These are phyloP conservation scores for Rhizophlyctis rosea DNA, from an alignment of 192 early-diverging fungal genomes.

Conservation along the genomic window DNA sequence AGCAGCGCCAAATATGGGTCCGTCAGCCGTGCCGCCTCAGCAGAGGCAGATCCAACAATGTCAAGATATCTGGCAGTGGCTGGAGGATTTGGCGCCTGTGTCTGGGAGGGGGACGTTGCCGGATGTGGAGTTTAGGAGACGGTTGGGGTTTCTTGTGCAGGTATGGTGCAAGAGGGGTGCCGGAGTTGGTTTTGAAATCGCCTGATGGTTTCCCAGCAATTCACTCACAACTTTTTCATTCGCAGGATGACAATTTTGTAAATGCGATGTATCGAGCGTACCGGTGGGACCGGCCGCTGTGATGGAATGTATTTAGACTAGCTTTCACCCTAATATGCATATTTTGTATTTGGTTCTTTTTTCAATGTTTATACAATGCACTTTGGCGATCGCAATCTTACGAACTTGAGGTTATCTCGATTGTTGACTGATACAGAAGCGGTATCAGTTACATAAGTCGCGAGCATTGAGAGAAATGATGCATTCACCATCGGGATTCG, in stretches of 20 bases:
- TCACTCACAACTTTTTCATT: background rate
- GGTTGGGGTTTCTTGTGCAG: constrained; percentile 22
- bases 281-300: constrained; percentile 25
- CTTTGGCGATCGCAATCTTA: too few species aligned
- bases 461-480: too few species aligned
- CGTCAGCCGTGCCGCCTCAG: constrained; percentile 13
- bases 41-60: constrained; percentile 23
- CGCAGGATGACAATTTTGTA: constrained; percentile 21
- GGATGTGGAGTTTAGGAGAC: constrained; percentile 23
- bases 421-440: too few species aligned
- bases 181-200: background rate
- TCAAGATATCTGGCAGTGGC: constrained; percentile 31
- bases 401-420: too few species aligned
- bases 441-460: too few species aligned
- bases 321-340: too few species aligned
- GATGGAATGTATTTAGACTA: too few species aligned
- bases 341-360: too few species aligned
- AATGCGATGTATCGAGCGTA: constrained; percentile 32
- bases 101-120: constrained; percentile 9
- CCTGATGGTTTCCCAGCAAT: background rate
- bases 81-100: constrained; percentile 26
- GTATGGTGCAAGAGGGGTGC: constrained; percentile 1
- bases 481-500: too few species aligned
- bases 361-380: too few species aligned
- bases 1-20: too few species aligned